Evolutionary conservation across 2,329 filamentous ascomycete genomes (phyloP).

Genomic region (Aureobasidium lini): DNA sequence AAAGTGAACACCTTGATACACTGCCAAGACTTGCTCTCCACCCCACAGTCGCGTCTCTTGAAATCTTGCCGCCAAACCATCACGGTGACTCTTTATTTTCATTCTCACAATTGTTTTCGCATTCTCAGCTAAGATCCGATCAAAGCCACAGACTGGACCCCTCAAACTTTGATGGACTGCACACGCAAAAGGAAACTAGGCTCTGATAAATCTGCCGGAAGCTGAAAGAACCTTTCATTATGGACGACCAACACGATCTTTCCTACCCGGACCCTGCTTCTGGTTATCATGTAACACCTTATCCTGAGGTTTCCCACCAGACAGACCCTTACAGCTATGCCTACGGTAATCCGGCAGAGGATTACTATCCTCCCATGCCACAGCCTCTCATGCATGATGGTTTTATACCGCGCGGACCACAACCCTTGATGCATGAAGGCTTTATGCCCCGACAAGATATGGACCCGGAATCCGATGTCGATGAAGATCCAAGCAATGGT

Average conservation of each 20-base stretch:
- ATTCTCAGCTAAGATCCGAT: background rate
- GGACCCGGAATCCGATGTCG: conserved; percentile 28
- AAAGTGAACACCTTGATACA: background rate
- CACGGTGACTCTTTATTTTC: background rate
- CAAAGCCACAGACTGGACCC: background rate
- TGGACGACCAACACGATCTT: conserved; percentile 9
- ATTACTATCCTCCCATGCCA: conserved; percentile 10
- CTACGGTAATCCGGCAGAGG: conserved; percentile 2
- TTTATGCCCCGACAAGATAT: conserved; percentile 31
- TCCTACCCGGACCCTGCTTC: conserved; percentile 9
- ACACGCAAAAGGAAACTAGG: conserved; percentile 6
- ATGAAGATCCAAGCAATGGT: conserved; percentile 20
- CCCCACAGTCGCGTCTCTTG: conserved; percentile 2
- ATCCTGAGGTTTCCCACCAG: conserved; percentile 1
- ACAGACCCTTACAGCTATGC: conserved; percentile 4
- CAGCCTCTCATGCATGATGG: conserved; percentile 30
- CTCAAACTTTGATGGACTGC: conserved; percentile 6
- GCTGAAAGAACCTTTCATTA: conserved; percentile 1
- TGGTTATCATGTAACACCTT: background rate
- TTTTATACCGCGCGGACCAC: conserved; percentile 29
- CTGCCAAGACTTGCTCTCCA: background rate
- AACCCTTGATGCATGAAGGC: conserved; percentile 30
- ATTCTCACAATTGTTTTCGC: background rate
- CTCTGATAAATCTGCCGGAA: conserved; percentile 9
- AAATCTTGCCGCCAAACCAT: conserved; percentile 1